Base-by-base conservation (phyloP, 1,284 basidiomycete genomes). In the Coniferiporia weirii region DNA sequence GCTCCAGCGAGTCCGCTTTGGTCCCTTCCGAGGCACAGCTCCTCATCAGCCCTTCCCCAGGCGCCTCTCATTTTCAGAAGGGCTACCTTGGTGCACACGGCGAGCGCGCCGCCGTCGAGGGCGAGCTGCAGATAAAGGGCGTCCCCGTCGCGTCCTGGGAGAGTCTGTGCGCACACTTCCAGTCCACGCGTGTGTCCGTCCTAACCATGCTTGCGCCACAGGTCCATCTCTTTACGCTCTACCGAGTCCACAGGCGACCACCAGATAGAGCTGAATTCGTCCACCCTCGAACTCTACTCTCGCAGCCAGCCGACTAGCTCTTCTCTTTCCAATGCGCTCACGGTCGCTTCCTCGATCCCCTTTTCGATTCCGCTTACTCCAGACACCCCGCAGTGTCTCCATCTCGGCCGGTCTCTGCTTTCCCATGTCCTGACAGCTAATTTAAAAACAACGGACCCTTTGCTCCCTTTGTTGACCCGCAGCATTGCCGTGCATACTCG, bases 111-210 rank as follows among this genome's bases (percentile, higher is more conserved):
- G 85, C 89, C 13, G 81, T 92, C 58, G 90, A 92, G 69, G 89
- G 89, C 56, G 90, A 92, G 70, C 74, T 92, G 36, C 89, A 90
- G 68, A 76, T 92, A 63, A 92, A 92, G 70, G 86, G 82, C 57
- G 76, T 78, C 43, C 76, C 79, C 52, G 72, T 76, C 44, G 75
- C 74, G 62, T 72, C 70, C 56, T 92, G 88, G 85, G 73, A 77
- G 61, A 82, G 81, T 76, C 74, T 91, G 90, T 90, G 72, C 74
- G 85, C 76, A 66, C 38, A 27, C 55, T 20, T 59, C 54, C 17
- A 36, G 13, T 34, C 44, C 61, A 64, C 15, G 15, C 38, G 32
- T 43, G 32, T 60, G 54, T 57, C 34, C 45, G 22, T 53, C 15
- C 8, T 51, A 54, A 64, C 45, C 56, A n/a, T 57, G 51, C 35